Evolutionary conservation across 805 yeast genomes (phyloP).

Genomic region (Monosporozyma aerobia): DNA sequence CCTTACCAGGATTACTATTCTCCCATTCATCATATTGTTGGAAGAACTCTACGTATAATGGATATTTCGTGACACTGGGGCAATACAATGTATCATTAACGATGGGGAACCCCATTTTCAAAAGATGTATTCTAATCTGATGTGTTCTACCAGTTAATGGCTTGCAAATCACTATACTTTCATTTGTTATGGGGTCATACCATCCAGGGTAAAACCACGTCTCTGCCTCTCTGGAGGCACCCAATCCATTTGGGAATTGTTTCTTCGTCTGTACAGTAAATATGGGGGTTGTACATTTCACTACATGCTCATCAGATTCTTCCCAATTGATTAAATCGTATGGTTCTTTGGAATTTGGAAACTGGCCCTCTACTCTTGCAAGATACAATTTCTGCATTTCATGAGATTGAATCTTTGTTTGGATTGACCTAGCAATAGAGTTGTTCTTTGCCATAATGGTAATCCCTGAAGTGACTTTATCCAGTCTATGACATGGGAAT

Average conservation of each 20-base stretch:
- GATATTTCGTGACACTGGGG: conserved; percentile 14
- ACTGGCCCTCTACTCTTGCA: conserved; percentile 78
- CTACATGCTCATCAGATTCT: conserved; percentile 1
- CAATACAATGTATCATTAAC: conserved; percentile 75
- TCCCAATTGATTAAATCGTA: not conserved
- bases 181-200: conserved; percentile 41
- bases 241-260: conserved; percentile 42
- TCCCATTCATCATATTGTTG: conserved; percentile 14
- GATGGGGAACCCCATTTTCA: conserved; percentile 76
- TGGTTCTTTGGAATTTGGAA: conserved; percentile 37
- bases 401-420: conserved; percentile 46
- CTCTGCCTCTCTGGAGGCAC: conserved; percentile 48
- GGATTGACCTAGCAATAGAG: conserved; percentile 54
- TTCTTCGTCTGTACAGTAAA: conserved; percentile 62
- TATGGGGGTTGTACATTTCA: conserved; percentile 37
- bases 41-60: conserved; percentile 18
- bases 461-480: conserved; percentile 88
- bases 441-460: conserved; percentile 38
- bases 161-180: conserved; percentile 61
- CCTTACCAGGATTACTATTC: not conserved
- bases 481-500: conserved; percentile 82
- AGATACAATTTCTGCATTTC: conserved; percentile 67
- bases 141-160: conserved; percentile 96
- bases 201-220: conserved; percentile 59
- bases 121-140: conserved; percentile 88